A percentile compares a stretch with the other conserved stretches of the same genome.
These are phyloP conservation scores for Candida dubliniensis DNA, from an alignment of 1,139 yeast genomes.

Conservation along the genomic window DNA sequence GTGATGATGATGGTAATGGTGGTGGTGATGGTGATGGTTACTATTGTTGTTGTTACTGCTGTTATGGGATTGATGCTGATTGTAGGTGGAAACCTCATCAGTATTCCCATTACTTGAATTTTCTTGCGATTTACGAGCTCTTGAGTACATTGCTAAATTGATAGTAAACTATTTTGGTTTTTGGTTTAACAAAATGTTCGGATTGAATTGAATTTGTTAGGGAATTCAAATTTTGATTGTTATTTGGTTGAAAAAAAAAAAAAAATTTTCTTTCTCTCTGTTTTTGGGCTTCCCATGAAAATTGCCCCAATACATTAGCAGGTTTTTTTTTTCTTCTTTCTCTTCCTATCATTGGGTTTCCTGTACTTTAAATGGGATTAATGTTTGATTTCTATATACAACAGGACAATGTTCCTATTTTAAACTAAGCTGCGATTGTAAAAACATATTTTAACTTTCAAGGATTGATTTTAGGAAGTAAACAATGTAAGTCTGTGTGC, in stretches of 20 bases:
- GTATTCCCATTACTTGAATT: slow-evolving; percentile 12
- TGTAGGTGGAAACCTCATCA: slow-evolving; percentile 8
- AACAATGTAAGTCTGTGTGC: too few relatives aligned
- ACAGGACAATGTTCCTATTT: too few relatives aligned
- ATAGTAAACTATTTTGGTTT: background rate
- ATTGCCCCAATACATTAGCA: background rate
- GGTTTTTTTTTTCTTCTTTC: background rate
- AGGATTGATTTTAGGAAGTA: too few relatives aligned
- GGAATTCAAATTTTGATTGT: background rate
- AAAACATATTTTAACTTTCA: too few relatives aligned
- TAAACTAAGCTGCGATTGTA: too few relatives aligned
- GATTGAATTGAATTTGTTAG: background rate
- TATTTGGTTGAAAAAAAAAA: slow-evolving; percentile 3
- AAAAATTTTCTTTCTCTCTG: background rate
- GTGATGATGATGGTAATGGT: slow-evolving; percentile 13
- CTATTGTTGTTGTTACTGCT: slow-evolving; percentile 1
- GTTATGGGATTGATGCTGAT: slow-evolving; percentile 4
- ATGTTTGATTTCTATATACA: too few relatives aligned
- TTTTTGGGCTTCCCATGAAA: background rate
- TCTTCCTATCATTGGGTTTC: background rate
- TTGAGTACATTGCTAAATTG: slow-evolving; percentile 14
- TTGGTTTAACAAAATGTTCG: background rate
- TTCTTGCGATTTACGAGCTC: slow-evolving; percentile 16
- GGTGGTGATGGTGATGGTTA: slow-evolving; percentile 2
- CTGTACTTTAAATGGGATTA: too few relatives aligned